These are phyloP conservation scores for Biscogniauxia mediterranea DNA, from an alignment of 2,329 filamentous ascomycete species.

Conservation along the genomic window DNA sequence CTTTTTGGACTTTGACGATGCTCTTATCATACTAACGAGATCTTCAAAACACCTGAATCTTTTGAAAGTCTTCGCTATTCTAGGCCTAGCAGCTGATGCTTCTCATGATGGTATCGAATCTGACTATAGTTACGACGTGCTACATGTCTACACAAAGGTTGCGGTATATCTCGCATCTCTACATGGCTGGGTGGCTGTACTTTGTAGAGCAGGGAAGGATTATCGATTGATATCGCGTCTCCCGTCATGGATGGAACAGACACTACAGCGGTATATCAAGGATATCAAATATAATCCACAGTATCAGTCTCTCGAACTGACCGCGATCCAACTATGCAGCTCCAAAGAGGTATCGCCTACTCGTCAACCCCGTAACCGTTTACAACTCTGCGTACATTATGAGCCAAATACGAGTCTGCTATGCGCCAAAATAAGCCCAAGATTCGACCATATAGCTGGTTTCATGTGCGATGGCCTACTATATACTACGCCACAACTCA, in stretches of 20 bases:
- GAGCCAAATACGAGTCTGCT: too few species aligned
- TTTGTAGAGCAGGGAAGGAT: conserved; percentile 1
- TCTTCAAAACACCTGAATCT: not conserved
- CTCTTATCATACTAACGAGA: not conserved
- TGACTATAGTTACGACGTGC: conserved; percentile 6
- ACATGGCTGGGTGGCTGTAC: conserved; percentile 4
- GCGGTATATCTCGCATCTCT: conserved; percentile 2
- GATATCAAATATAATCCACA: not conserved
- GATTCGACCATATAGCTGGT: too few species aligned
- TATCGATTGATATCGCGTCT: not conserved
- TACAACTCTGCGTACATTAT: too few species aligned
- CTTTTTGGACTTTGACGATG: not conserved
- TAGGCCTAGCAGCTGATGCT: conserved; percentile 6
- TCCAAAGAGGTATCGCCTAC: too few species aligned
- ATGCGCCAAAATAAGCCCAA: too few species aligned
- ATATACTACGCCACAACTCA: too few species aligned
- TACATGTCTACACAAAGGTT: conserved; percentile 6
- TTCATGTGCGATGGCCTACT: too few species aligned
- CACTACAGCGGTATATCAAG: not conserved
- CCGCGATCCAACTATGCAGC: not conserved
- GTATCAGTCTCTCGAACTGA: too few species aligned
- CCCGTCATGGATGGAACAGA: conserved; percentile 7
- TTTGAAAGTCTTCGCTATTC: conserved; percentile 11
- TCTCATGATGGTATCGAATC: conserved; percentile 1
- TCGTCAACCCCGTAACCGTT: too few species aligned